Evolutionary conservation across 768 basidiomycete genomes (phyloP), one percentile per base, ranked within the genome.

Genomic region (Psilocybe cyanescens): DNA sequence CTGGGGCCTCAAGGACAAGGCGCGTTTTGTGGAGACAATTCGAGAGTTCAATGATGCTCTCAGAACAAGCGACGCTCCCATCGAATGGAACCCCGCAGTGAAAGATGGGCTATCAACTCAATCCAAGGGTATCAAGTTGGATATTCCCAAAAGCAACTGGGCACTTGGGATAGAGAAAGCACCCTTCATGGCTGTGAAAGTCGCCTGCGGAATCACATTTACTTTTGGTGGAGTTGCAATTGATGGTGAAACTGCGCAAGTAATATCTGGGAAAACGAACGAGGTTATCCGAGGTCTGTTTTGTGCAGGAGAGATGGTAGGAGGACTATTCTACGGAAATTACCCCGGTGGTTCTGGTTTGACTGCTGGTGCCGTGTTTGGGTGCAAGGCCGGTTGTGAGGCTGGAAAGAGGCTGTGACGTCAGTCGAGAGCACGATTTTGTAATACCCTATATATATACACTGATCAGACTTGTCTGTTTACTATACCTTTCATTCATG

Each of bases 291-390:
- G 65, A 7, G 87, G 89, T 2, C 68, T 91, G 41, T 89, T 85
- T 70, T 87, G 85, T 65, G 78, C 87, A 1, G 89, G 89, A 12
- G 89, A 90, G 71, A 85, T 90, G 80, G 83, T 89, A 0, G 87
- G 88, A 4, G 83, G 82, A 9, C 66, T 90, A 51, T 90, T 86
- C 67, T 85, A 83, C 62, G 71, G 75, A 24, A 90, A 90, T 66
- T 91, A 90, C 67, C 89, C 89, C 0, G 88, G 88, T 3, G 87
- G 88, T 14, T 87, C 86, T 65, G 88, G 88, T 19, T 66, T 89
- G 60, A 88, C 83, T 14, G 83, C 83, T 3, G 86, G 86, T 0
- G 86, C 87, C 0, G 87, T 89, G 11, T 88, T 90, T 70, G 88
- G 87, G 9, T 77, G 81, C 45, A 82, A 80, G 61, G 85, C 86